Evolutionary conservation across 2,329 filamentous ascomycete genomes (phyloP), one percentile per base, ranked within the genome.

Genomic region (Ophiostoma populinum): DNA sequence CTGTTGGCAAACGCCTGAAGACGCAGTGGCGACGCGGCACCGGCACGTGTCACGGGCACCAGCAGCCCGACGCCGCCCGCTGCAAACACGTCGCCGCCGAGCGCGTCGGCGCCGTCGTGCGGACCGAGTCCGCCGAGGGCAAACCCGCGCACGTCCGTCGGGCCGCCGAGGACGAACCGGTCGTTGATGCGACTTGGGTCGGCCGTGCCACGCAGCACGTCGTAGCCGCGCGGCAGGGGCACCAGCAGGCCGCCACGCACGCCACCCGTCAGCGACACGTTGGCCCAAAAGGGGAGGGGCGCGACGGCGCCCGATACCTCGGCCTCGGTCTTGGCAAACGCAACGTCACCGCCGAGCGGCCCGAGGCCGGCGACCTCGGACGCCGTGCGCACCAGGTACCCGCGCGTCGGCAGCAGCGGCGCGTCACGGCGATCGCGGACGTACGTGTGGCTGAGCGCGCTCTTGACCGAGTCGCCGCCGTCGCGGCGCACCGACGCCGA

Each of bases 101-200:
- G 73, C 1, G 86, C 75, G 55, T 98, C 87, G 13, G 62, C 55
- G 2, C 85, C 81, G 49, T 95, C 87, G 43, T 80, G 78, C 4
- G 90, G 86, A 7, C 90, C 90, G 6, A 98, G 66, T 1, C 90
- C 90, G 15, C 78, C 80, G 16, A 92, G 70, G 40, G 83, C 76
- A 65, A 98, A 98, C 2, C 90, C 90, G 37, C 90, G 80, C 11
- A 98, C 81, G 50, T 93, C 87, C 3, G 85, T 93, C 4, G 90
- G 87, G 0, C 90, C 90, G 28, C 90, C 90, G 21, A 98, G 79
- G 49, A 85, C 75, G 61, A 98, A 98, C 29, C 90, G 82, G 54
- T 98, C 90, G 51, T 92, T 94, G 49, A 95, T 69, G 20, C 82
- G 74, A 45, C 81, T 92, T 5, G 77, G 70, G 17, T 67, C 62